Conservation (phyloP, 495 filamentous ascomycete genomes). For the Podospora pseudopauciseta region DNA sequence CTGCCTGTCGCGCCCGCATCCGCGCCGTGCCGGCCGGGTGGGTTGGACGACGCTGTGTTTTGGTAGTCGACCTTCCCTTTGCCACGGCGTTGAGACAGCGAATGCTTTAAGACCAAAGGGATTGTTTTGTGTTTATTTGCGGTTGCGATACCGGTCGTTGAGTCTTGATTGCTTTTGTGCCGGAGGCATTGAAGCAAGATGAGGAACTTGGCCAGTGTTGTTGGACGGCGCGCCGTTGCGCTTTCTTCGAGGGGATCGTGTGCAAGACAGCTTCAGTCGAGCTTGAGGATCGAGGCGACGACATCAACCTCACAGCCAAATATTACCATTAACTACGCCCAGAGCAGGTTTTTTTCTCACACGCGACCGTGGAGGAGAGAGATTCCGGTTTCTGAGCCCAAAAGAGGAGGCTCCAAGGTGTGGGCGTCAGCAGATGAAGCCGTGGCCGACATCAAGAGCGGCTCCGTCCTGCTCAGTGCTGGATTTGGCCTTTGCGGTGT, state of each 20-base stretch:
- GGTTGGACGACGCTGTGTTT: background rate
- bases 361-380: constrained; percentile 14
- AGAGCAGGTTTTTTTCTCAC: background rate
- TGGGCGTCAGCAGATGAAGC: constrained; percentile 57
- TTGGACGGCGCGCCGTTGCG: background rate
- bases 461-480: constrained; percentile 55
- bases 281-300: background rate
- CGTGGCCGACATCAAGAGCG: constrained; percentile 56
- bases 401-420: constrained; percentile 49
- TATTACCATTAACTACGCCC: background rate
- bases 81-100: background rate
- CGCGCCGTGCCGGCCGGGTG: too few species aligned
- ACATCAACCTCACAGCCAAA: background rate
- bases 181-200: background rate
- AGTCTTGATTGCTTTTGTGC: background rate
- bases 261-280: background rate
- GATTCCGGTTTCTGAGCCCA: constrained; percentile 26
- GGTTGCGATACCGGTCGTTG: background rate
- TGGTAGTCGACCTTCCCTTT: background rate
- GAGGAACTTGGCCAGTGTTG: background rate
- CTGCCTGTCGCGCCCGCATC: background rate
- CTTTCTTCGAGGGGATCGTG: background rate
- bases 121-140: background rate
- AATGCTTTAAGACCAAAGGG: background rate
- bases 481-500: constrained; percentile 62